These are phyloP conservation scores for Trapa incisa DNA, from an alignment of 345 rosid species.

Conservation along the genomic window DNA sequence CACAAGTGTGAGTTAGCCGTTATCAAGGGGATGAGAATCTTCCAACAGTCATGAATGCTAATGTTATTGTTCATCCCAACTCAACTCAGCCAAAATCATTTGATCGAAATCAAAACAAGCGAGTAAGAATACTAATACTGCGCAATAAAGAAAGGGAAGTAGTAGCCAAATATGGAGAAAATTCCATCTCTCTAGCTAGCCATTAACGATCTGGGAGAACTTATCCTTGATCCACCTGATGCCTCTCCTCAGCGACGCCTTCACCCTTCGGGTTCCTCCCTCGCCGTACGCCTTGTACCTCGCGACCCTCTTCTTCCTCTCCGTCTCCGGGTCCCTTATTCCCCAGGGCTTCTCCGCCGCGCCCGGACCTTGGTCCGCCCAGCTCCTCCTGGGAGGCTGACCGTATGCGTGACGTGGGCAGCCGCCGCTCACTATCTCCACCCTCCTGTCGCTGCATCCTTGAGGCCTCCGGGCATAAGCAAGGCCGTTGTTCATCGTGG, in stretches of 20 bases:
- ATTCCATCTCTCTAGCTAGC: neutral
- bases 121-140: no score
- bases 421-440: constrained; percentile 12
- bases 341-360: constrained; percentile 11
- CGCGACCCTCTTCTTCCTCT: constrained; percentile 20
- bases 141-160: no score
- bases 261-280: constrained; percentile 8
- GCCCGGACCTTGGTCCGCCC: neutral
- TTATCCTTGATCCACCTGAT: constrained; percentile 12
- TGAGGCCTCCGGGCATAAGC: neutral
- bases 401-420: neutral
- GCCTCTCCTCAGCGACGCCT: constrained; percentile 16
- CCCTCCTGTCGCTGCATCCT: constrained; percentile 3
- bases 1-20: no score
- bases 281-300: constrained; percentile 15
- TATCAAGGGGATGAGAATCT: no score
- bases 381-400: constrained; percentile 1
- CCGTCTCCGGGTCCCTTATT: constrained; percentile 12
- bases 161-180: no score
- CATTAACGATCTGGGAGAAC: constrained; percentile 12
- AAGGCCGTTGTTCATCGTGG: constrained; percentile 4
- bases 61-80: no score
- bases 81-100: no score
- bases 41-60: no score
- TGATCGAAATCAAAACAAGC: no score